Conservation (phyloP, 192 early-diverging fungal species). For the Backusella psychrophila region DNA sequence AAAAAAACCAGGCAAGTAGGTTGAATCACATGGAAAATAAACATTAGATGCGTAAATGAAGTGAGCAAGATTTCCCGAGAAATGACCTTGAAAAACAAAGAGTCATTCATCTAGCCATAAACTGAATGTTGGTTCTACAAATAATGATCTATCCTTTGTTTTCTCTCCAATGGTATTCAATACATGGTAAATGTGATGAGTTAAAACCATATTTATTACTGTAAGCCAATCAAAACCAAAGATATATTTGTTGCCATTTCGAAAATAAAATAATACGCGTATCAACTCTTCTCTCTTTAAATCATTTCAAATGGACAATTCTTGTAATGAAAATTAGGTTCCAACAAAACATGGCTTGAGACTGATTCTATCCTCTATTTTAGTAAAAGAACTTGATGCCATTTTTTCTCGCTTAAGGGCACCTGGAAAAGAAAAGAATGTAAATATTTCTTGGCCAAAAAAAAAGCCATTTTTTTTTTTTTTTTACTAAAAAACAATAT, state of each 20-base stretch:
- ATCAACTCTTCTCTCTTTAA: not conserved
- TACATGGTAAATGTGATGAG: too few relatives aligned
- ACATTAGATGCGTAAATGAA: not conserved
- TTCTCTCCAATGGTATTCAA: too few relatives aligned
- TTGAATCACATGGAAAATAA: not conserved
- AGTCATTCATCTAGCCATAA: too few relatives aligned
- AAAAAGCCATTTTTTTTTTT: too few relatives aligned
- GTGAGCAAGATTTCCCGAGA: not conserved
- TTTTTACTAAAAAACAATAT: not conserved
- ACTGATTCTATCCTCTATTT: not conserved
- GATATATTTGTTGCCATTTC: too few relatives aligned
- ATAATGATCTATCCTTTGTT: too few relatives aligned
- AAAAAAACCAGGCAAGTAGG: too few relatives aligned
- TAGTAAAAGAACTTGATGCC: not conserved
- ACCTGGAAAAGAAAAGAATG: not conserved
- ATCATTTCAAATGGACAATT: not conserved
- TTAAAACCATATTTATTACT: too few relatives aligned
- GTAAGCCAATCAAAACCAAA: too few relatives aligned
- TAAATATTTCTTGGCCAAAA: not conserved
- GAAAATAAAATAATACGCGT: not conserved
- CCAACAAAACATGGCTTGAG: not conserved
- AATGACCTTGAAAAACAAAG: too few relatives aligned
- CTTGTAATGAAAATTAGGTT: not conserved
- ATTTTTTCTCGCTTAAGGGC: conserved; percentile 1
- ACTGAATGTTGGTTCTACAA: too few relatives aligned